Evolutionary conservation across 371 early-diverging fungal genomes (phyloP).

Genomic region (Mucor velutinosus): DNA sequence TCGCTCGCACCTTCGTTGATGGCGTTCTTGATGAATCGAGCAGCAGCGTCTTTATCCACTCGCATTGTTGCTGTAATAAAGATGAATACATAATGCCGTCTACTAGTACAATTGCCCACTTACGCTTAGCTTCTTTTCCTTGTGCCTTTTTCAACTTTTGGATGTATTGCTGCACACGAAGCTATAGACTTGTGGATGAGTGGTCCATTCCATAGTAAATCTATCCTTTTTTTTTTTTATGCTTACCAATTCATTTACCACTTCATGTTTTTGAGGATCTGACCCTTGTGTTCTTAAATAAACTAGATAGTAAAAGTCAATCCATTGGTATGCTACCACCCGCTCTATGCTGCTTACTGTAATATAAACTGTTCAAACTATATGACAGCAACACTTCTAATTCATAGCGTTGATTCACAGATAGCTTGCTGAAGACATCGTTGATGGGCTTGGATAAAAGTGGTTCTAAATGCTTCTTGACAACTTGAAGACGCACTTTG

Average conservation of each 20-base stretch:
- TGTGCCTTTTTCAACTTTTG: conserved; percentile 47
- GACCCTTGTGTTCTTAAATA: conserved; percentile 56
- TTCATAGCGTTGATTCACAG: conserved; percentile 52
- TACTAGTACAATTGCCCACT: background rate
- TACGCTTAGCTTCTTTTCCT: conserved; percentile 46
- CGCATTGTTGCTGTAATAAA: conserved; percentile 40
- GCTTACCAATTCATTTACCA: conserved; percentile 55
- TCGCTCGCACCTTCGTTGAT: background rate
- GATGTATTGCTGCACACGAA: conserved; percentile 53
- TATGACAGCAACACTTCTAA: conserved; percentile 57
- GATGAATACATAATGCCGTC: background rate
- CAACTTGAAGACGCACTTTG: conserved; percentile 34
- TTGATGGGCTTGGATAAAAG: conserved; percentile 40
- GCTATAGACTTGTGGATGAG: conserved; percentile 20
- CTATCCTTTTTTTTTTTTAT: too few species aligned
- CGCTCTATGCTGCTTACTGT: conserved; percentile 40
- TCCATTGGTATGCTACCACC: background rate
- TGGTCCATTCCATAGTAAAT: background rate
- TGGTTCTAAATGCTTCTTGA: conserved; percentile 56
- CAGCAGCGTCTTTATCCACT: conserved; percentile 59
- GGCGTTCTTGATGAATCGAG: conserved; percentile 56
- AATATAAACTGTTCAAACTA: conserved; percentile 55
- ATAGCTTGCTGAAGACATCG: conserved; percentile 52
- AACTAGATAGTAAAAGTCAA: conserved; percentile 27
- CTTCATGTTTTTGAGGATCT: conserved; percentile 49